These are phyloP conservation scores for Brasilioporus rufonigricans DNA, from an alignment of 768 basidiomycete species.

Conservation along the genomic window DNA sequence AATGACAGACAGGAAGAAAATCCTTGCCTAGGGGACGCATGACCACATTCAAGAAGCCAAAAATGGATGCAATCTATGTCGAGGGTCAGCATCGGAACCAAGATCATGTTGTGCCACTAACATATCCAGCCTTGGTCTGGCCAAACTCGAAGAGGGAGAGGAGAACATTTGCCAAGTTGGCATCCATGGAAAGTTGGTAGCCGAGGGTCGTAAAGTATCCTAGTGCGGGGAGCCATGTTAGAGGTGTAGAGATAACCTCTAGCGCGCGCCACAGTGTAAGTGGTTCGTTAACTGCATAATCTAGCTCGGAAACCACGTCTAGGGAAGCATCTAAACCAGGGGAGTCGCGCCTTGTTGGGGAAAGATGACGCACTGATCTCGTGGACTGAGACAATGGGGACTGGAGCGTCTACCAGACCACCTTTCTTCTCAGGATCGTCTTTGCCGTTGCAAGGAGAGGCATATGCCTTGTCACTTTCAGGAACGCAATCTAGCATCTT, in stretches of 20 bases:
- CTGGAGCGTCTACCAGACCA: constrained; percentile 17
- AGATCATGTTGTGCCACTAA: not conserved
- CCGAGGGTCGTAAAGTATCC: constrained; percentile 3
- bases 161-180: not conserved
- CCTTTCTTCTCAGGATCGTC: constrained; percentile 27
- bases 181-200: not conserved
- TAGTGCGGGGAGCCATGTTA: constrained; percentile 2
- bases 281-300: not conserved
- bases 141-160: not conserved
- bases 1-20: not conserved
- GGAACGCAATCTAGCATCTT: not conserved
- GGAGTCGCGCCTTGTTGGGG: too few species aligned
- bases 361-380: not conserved
- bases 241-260: not conserved
- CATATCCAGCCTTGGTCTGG: constrained; percentile 2
- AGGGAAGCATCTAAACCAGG: not conserved
- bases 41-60: not conserved
- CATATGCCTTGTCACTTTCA: constrained; percentile 18
- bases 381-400: not conserved
- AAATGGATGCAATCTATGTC: not conserved
- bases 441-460: constrained; percentile 18
- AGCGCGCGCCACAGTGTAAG: not conserved
- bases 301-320: constrained; percentile 16
- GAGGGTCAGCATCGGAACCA: not conserved
- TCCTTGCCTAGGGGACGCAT: not conserved